phyloP scores from a whole-genome alignment of 306 rosid genomes.

The Psophocarpus tetragonolobus region DNA sequence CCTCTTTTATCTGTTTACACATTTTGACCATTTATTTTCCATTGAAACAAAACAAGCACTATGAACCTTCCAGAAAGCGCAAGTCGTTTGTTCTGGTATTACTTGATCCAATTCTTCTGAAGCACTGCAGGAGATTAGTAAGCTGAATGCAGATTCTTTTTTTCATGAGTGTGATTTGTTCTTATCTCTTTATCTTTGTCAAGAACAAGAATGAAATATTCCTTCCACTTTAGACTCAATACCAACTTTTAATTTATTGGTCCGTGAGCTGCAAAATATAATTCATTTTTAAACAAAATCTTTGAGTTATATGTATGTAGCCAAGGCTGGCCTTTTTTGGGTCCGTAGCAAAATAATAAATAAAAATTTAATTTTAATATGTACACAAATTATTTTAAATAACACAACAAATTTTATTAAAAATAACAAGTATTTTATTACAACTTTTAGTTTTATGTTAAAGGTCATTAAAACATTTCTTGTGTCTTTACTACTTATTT shows the following conservation, averaged over 20 bases:
- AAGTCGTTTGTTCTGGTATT: constrained; percentile 7
- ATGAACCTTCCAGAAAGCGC: constrained; percentile 45
- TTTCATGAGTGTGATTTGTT: background rate
- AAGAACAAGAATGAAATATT: constrained; percentile 13
- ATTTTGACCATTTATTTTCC: constrained; percentile 27
- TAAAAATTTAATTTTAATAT: too few species aligned
- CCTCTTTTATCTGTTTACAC: background rate
- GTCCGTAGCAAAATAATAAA: too few species aligned
- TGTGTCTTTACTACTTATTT: too few species aligned
- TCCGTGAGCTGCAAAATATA: background rate
- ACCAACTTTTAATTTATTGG: background rate
- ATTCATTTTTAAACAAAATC: background rate
- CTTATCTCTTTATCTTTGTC: constrained; percentile 12
- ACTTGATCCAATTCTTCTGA: constrained; percentile 10
- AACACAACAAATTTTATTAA: too few species aligned
- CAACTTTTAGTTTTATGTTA: too few species aligned
- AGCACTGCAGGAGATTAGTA: constrained; percentile 24
- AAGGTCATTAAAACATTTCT: too few species aligned
- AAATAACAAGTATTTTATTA: too few species aligned
- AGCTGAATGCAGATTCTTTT: constrained; percentile 40
- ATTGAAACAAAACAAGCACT: constrained; percentile 39
- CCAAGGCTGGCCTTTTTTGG: too few species aligned
- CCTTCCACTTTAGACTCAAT: background rate
- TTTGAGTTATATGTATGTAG: too few species aligned
- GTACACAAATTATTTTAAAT: too few species aligned